A percentile compares a stretch with the other conserved stretches of the same genome.
These are phyloP conservation scores for Allium cepa DNA, from an alignment of 106 monocot genomes.

Conservation along the genomic window DNA sequence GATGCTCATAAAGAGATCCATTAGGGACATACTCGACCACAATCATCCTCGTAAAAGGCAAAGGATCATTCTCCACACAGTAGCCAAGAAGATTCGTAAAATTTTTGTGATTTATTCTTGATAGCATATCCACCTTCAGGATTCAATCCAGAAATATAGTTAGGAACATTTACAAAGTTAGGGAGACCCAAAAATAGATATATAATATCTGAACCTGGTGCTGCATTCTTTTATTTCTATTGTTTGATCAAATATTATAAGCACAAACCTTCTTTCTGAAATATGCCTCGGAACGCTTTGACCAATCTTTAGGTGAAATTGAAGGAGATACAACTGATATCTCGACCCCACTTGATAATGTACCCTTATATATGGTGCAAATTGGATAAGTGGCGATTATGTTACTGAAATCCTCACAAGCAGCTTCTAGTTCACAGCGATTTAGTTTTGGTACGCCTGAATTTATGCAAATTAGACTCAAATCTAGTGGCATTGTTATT, in stretches of 20 bases:
- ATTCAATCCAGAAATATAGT: too few relatives aligned
- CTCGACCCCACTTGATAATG: constrained; percentile 80
- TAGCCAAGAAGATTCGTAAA: constrained; percentile 83
- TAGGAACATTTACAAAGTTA: too few relatives aligned
- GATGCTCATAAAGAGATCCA: constrained; percentile 71
- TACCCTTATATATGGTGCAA: constrained; percentile 75
- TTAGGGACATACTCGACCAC: constrained; percentile 74
- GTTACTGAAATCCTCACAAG: constrained; percentile 94
- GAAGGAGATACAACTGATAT: constrained; percentile 61
- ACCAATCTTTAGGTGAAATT: constrained; percentile 51
- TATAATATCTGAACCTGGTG: too few relatives aligned
- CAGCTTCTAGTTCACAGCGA: constrained; percentile 57
- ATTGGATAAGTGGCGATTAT: constrained; percentile 35
- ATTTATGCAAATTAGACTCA: constrained; percentile 5
- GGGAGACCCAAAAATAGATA: too few relatives aligned
- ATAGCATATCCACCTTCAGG: constrained; percentile 53
- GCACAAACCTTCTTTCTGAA: constrained; percentile 63
- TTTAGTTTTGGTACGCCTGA: constrained; percentile 73
- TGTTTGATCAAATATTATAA: not conserved
- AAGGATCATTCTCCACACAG: constrained; percentile 73
- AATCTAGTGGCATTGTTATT: too few relatives aligned
- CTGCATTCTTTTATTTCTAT: too few relatives aligned
- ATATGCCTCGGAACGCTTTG: constrained; percentile 31
- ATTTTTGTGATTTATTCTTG: constrained; percentile 83
- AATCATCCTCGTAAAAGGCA: constrained; percentile 88